Percentiles rank a stretch among this genome's conserved stretches.
Evolutionary conservation across 2,329 filamentous ascomycete genomes (phyloP).

Genomic region (Ophiostoma angusticollis): DNA sequence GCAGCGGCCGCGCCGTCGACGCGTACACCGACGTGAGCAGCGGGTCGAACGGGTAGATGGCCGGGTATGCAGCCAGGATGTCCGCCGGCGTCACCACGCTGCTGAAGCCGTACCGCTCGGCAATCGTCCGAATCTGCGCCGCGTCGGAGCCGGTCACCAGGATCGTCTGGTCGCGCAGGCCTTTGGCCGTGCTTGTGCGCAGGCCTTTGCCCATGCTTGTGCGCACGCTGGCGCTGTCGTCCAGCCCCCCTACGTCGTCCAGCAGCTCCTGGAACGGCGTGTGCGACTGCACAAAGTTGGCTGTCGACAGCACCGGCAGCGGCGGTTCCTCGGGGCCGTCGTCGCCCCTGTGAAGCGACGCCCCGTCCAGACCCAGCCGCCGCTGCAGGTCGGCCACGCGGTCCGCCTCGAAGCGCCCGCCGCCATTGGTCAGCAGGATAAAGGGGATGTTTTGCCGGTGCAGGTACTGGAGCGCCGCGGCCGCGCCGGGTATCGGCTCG

Average conservation of each 20-base stretch:
- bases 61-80: slow-evolving; percentile 59
- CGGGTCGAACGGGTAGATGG: slow-evolving; percentile 72
- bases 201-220: slow-evolving; percentile 21
- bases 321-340: slow-evolving; percentile 68
- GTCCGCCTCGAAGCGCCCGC: slow-evolving; percentile 68
- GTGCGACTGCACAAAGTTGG: slow-evolving; percentile 77
- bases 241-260: slow-evolving; percentile 9
- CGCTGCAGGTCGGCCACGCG: slow-evolving; percentile 57
- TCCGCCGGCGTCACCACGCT: slow-evolving; percentile 79
- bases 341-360: too few species aligned
- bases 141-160: slow-evolving; percentile 61
- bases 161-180: slow-evolving; percentile 49
- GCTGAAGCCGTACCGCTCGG: slow-evolving; percentile 65
- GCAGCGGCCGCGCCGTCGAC: slow-evolving; percentile 43
- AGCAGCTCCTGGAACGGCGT: slow-evolving; percentile 68
- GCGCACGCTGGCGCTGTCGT: background rate
- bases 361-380: slow-evolving; percentile 69
- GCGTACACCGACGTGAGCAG: slow-evolving; percentile 51
- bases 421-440: slow-evolving; percentile 91
- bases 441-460: slow-evolving; percentile 70
- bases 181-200: slow-evolving; percentile 12
- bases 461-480: slow-evolving; percentile 59
- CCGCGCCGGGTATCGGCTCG: slow-evolving; percentile 65
- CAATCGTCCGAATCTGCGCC: slow-evolving; percentile 56
- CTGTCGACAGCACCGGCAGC: slow-evolving; percentile 50